Conservation (phyloP, 139 green algal genomes). For the Volvox africanus region DNA sequence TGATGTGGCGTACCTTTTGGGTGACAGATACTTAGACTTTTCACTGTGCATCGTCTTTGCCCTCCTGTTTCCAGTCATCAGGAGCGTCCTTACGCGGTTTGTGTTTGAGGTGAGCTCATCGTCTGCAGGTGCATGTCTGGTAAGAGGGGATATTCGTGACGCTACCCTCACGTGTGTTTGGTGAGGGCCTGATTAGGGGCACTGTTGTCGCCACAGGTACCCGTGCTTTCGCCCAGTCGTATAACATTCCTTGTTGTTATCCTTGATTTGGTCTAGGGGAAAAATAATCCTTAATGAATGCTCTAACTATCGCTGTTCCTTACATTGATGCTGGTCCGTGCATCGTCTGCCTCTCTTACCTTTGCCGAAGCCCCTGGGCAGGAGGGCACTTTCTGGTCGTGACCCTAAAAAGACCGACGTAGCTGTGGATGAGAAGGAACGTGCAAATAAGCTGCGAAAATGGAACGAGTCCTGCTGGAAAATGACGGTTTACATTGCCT, state of each 20-base stretch:
- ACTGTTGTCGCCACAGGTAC: too few relatives aligned
- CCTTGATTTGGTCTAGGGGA: too few relatives aligned
- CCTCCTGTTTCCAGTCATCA: slow-evolving; percentile 48
- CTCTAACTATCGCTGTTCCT: too few relatives aligned
- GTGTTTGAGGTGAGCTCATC: slow-evolving; percentile 52
- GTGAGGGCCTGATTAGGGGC: too few relatives aligned
- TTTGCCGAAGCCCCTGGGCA: slow-evolving; percentile 40
- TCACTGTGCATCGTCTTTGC: slow-evolving; percentile 61
- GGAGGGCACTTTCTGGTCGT: not conserved
- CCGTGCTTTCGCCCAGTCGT: too few relatives aligned
- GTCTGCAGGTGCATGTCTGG: not conserved
- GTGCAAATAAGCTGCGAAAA: slow-evolving; percentile 59
- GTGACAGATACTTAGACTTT: slow-evolving; percentile 56
- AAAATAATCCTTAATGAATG: too few relatives aligned
- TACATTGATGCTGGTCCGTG: too few relatives aligned
- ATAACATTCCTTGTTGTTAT: too few relatives aligned
- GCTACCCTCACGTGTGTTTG: too few relatives aligned
- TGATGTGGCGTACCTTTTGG: slow-evolving; percentile 44
- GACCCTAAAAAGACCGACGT: slow-evolving; percentile 51
- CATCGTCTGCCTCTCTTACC: not conserved
- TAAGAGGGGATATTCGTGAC: too few relatives aligned
- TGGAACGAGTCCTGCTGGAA: slow-evolving; percentile 77
- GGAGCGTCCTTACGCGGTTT: slow-evolving; percentile 5
- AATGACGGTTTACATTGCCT: slow-evolving; percentile 62
- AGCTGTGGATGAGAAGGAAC: not conserved